Evolutionary conservation across 306 rosid species (phyloP), one percentile per base, ranked within the genome.

Genomic region (Lathyrus sativus): DNA sequence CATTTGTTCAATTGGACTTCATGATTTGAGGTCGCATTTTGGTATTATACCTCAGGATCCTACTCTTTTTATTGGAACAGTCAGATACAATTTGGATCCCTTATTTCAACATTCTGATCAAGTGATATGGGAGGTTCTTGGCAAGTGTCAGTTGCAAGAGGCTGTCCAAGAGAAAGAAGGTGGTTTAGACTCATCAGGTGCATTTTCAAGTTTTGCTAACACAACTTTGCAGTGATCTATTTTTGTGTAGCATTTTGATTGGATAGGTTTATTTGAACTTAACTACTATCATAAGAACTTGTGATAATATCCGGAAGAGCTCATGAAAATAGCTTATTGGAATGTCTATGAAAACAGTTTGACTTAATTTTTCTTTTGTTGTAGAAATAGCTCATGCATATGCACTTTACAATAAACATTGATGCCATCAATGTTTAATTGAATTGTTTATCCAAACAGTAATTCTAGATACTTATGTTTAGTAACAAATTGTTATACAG

Each of bases 111-210:
- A 87, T 66, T 76, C 89, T 59, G 95, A 87, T 76, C 74, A 76
- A n/a, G 87, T 87, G 76, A 84, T 92, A 81, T 89, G 96, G 95
- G 92, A 89, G 98, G 95, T 87, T 62, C 92, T 92, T 19, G 85
- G 82, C n/a, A 89, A 92, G 78, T 87, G 98, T 75, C 96, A 89
- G 60, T 88, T 92, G 64, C 77, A 56, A 55, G 96, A 85, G 39
- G 82, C 80, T 61, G 89, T 87, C 31, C 89, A 84, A 63, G 95
- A 87, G 85, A 87, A 86, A 76, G 87, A 81, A 50, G 81, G 68
- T 2, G 86, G 90, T 3, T 73, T 92, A 71, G 89, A 89, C 63
- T 81, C 89, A 11, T 76, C 79, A 54, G 97, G 97, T 91, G 74
- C 57, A 48, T 37, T 50, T 45, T 51, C 5, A 56, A 50, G 12